These are phyloP conservation scores for Hypoxylon sp. DNA, from an alignment of 2,329 filamentous ascomycete species.

Conservation along the genomic window DNA sequence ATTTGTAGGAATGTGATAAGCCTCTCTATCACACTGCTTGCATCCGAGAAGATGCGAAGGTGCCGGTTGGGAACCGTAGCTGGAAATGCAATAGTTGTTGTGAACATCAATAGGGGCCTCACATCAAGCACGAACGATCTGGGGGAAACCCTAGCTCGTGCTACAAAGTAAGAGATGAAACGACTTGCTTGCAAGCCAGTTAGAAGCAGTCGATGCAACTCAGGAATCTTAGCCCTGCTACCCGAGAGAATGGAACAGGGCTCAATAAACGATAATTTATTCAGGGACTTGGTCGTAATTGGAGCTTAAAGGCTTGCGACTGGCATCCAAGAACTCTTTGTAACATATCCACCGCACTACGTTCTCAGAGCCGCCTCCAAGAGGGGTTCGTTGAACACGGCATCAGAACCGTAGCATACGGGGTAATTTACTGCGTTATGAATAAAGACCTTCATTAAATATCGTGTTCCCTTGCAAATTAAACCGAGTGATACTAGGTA, in stretches of 20 bases:
- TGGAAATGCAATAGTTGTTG: slow-evolving; percentile 64
- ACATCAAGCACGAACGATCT: slow-evolving; percentile 5
- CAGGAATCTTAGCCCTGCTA: not conserved
- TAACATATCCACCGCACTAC: slow-evolving; percentile 25
- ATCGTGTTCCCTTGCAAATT: not conserved
- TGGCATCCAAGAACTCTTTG: slow-evolving; percentile 22
- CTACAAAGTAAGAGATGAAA: not conserved
- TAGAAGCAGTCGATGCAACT: not conserved
- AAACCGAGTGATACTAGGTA: not conserved
- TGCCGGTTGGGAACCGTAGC: slow-evolving; percentile 55
- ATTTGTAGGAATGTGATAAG: slow-evolving; percentile 53
- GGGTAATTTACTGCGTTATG: slow-evolving; percentile 19
- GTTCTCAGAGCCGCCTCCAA: slow-evolving; percentile 10
- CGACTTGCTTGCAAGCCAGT: not conserved
- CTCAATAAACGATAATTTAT: slow-evolving; percentile 17
- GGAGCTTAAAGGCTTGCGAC: slow-evolving; percentile 1
- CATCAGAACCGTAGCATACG: slow-evolving; percentile 16
- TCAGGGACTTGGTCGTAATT: slow-evolving; percentile 2
- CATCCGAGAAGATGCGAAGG: slow-evolving; percentile 56
- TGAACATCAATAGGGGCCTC: slow-evolving; percentile 21
- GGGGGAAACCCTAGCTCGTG: not conserved
- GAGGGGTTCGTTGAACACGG: slow-evolving; percentile 6
- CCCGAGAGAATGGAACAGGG: slow-evolving; percentile 7
- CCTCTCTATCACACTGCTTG: slow-evolving; percentile 67
- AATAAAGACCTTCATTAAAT: slow-evolving; percentile 21